phyloP scores from a whole-genome alignment of 2,329 filamentous ascomycete species.

The Trichoderma atrobrunneum region DNA sequence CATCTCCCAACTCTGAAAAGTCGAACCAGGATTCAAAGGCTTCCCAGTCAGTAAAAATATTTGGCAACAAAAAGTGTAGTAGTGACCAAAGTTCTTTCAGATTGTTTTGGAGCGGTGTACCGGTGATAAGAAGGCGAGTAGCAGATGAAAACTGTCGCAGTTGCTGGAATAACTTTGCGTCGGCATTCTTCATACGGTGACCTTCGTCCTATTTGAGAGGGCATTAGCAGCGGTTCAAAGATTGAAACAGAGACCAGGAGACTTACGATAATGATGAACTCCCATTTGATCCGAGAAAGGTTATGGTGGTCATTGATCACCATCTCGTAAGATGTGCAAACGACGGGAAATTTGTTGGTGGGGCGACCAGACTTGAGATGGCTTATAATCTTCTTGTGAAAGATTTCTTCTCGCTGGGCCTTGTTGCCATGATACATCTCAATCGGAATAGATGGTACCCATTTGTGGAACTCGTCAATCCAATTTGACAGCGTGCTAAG shows the following conservation, averaged over 20 bases:
- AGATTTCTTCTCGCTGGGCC: conserved; percentile 71
- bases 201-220: conserved; percentile 69
- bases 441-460: conserved; percentile 85
- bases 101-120: conserved; percentile 94
- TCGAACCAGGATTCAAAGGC: conserved; percentile 97
- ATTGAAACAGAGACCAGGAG: fast-evolving
- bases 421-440: conserved; percentile 88
- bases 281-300: conserved; percentile 84
- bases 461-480: conserved; percentile 89
- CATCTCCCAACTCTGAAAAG: conserved; percentile 87
- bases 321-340: conserved; percentile 95
- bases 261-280: conserved; percentile 89
- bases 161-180: conserved; percentile 86
- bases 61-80: conserved; percentile 87
- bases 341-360: conserved; percentile 74
- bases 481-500: conserved; percentile 92
- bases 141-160: conserved; percentile 85
- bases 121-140: conserved; percentile 87
- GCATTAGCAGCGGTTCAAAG: not conserved
- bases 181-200: conserved; percentile 94
- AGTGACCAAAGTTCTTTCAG: conserved; percentile 92
- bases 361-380: conserved; percentile 61
- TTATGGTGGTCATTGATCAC: conserved; percentile 85
- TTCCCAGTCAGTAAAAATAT: conserved; percentile 89
- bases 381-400: conserved; percentile 66